Base-by-base conservation (phyloP, 257 asterid species). In the Petunia secreta region DNA sequence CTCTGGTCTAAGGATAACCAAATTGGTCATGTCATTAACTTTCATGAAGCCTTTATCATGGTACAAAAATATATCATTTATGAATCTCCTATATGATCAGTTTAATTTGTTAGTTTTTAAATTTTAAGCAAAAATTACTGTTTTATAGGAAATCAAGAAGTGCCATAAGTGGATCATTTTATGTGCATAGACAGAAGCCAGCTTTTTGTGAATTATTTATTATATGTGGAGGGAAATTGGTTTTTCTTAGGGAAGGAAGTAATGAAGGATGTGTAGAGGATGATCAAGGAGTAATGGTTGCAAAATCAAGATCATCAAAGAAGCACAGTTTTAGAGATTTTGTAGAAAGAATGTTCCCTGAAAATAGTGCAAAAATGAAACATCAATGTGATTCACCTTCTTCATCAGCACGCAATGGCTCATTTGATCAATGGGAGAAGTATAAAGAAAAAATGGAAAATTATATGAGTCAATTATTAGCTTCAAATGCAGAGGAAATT, bases 121-220 rank as follows among this genome's bases (percentile, higher is more conserved):
- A 52, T 10, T 52, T 52, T 52, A 11, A 2, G 57, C 15, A 52
- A 52, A 52, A 52, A 14, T 36, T 80, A 40, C 2, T 83, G 11
- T 43, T 75, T 4, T 43, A 75, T 64, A 92, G 97, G 96, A 92
- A 89, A 85, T 89, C 93, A 36, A 91, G 89, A 75, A 81, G 84
- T 64, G 89, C 92, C 6, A 84, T 88, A 2, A 89, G 87, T 63
- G 94, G 91, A 79, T 75, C 90, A 39, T 87, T 79, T 73, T 83
- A 87, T 41, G 85, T 92, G 53, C 84, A 86, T 65, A 85, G 86
- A 34, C 85, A 91, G 6, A 92, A 92, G 78, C 94, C 97, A 25
- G 84, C 74, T 53, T 90, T 36, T 75, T 92, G 97, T 63, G 90
- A 91, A 74, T 54, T 91, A 69, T 89, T 79, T 80, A 85, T 90